A percentile compares a stretch with the other conserved stretches of the same genome.
Conservation (phyloP, 345 rosid genomes). For the Melastoma malabathricum region DNA sequence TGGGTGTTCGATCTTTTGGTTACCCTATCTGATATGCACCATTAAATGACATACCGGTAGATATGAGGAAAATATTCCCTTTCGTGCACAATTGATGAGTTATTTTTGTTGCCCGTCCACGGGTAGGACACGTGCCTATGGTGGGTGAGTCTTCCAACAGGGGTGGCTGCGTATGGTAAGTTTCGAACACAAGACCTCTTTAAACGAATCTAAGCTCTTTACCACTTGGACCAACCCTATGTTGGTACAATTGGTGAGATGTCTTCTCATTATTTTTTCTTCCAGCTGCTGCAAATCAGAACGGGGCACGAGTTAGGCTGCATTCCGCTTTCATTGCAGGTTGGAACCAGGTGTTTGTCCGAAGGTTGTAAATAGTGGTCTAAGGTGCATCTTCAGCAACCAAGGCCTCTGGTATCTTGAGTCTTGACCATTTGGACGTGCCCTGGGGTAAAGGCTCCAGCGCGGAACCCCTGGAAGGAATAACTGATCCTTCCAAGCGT, state of each 20-base stretch:
- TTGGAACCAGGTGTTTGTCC: conserved; percentile 75
- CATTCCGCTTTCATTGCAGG: conserved; percentile 21
- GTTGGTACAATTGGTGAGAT: conserved; percentile 84
- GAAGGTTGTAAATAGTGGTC: conserved; percentile 70
- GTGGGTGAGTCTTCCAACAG: no score
- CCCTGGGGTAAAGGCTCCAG: conserved; percentile 58
- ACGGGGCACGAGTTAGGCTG: no score
- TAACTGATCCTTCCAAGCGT: conserved; percentile 32
- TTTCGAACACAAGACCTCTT: no score
- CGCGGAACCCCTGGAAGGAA: conserved; percentile 74
- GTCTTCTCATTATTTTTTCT: neutral
- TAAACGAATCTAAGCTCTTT: no score
- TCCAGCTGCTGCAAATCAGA: neutral
- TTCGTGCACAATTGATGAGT: conserved; percentile 93
- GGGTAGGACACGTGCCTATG: no score
- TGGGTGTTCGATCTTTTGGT: no score
- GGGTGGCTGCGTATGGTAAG: no score
- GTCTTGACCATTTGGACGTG: conserved; percentile 80
- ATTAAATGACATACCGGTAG: conserved; percentile 18
- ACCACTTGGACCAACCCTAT: no score
- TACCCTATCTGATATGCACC: neutral
- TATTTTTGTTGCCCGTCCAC: no score
- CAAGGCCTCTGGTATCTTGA: conserved; percentile 87
- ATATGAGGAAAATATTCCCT: conserved; percentile 80
- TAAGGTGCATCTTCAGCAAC: conserved; percentile 78